Percentiles rank a stretch among this genome's conserved stretches.
Conservation (phyloP, 2,329 filamentous ascomycete genomes). For the Mycogone perniciosa region DNA sequence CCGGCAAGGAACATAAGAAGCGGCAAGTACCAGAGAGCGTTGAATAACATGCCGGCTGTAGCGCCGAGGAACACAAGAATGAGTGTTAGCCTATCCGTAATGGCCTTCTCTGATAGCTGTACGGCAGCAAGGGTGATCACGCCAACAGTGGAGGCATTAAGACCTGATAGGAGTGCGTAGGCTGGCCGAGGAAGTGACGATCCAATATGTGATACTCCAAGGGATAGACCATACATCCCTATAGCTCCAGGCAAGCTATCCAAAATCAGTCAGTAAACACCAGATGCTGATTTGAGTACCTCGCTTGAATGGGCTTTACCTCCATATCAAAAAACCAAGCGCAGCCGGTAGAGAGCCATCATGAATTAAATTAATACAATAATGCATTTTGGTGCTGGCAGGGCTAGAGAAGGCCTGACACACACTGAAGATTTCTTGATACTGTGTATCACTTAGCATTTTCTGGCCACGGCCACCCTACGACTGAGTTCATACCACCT, state of each 20-base stretch:
- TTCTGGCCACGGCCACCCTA: too few species aligned
- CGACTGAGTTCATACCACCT: constrained; percentile 40
- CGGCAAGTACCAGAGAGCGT: constrained; percentile 70
- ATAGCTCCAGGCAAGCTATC: constrained; percentile 59
- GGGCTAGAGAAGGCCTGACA: constrained; percentile 65
- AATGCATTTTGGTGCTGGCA: constrained; percentile 64
- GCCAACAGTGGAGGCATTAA: constrained; percentile 67
- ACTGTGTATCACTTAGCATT: constrained; percentile 34
- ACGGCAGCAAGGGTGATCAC: constrained; percentile 66
- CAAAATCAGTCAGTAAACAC: too few species aligned
- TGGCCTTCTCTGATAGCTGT: constrained; percentile 59
- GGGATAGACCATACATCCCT: constrained; percentile 61
- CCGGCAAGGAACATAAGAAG: constrained; percentile 54
- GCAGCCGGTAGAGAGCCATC: constrained; percentile 52
- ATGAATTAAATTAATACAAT: constrained; percentile 59
- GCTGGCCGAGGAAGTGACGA: constrained; percentile 53
- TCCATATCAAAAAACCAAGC: constrained; percentile 58
- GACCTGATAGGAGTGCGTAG: constrained; percentile 63
- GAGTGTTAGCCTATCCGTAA: constrained; percentile 57
- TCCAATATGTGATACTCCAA: constrained; percentile 57
- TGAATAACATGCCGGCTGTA: constrained; percentile 62
- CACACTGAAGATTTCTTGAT: constrained; percentile 65
- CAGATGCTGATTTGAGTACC: too few species aligned
- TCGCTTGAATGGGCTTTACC: constrained; percentile 29
- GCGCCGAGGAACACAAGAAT: constrained; percentile 58